Evolutionary conservation across 75 land plant species (phyloP).

Genomic region (Pinus albicaulis): DNA sequence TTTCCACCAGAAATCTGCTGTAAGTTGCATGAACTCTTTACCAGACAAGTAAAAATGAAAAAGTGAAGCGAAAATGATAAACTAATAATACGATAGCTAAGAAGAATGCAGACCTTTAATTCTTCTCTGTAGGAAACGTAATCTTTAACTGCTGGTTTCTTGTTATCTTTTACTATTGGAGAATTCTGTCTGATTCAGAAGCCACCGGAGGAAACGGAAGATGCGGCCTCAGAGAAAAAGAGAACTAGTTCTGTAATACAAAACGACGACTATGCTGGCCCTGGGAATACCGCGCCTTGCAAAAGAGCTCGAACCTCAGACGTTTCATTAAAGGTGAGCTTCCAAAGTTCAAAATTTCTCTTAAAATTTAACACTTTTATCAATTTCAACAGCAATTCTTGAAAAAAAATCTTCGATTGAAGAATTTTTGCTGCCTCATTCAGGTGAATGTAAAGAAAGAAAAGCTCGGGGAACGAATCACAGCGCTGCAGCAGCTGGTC

Average conservation of each 20-base stretch:
- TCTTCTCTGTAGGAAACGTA: no score
- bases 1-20: neutral
- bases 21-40: neutral
- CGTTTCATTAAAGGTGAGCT: neutral
- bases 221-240: neutral
- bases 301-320: conserved; percentile 5
- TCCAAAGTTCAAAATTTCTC: neutral
- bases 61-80: neutral
- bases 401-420: neutral
- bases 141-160: neutral
- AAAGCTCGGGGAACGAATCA: conserved; percentile 69
- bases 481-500: conserved; percentile 79
- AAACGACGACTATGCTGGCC: neutral
- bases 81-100: neutral
- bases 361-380: neutral
- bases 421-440: no score
- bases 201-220: neutral
- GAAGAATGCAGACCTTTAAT: no score
- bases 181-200: neutral
- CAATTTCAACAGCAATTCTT: neutral
- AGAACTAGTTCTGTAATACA: neutral
- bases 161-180: neutral
- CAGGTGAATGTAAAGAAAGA: conserved; percentile 46
- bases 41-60: neutral
- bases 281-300: no score